Conservation (phyloP, 2,329 filamentous ascomycete species). For the Conoideocrella luteorostrata region DNA sequence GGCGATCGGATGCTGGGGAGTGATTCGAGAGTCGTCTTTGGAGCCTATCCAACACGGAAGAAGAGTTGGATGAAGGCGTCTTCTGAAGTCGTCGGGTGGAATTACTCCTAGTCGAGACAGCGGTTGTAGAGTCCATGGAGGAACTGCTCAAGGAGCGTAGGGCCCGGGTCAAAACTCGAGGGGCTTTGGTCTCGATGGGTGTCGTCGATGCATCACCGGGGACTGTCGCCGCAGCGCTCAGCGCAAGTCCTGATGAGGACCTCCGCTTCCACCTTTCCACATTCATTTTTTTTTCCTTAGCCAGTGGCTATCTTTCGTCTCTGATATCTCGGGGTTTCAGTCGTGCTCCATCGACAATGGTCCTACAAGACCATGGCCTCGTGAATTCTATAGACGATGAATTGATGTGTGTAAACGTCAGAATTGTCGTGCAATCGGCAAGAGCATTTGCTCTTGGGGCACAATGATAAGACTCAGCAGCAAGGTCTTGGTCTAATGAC, state of each 20-base stretch:
- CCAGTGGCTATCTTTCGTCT: no score
- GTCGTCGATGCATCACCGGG: constrained; percentile 14
- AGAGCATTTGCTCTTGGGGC: neutral
- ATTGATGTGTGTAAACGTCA: neutral
- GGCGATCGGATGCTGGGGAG: constrained; percentile 25
- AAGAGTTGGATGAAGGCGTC: constrained; percentile 29
- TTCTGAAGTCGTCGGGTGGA: constrained; percentile 31
- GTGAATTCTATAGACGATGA: neutral
- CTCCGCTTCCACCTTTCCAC: constrained; percentile 29
- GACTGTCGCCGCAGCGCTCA: constrained; percentile 15
- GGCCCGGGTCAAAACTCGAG: constrained; percentile 29
- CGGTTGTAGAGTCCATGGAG: constrained; percentile 33
- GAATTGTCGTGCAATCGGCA: neutral
- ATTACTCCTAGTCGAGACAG: constrained; percentile 22
- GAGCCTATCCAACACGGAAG: constrained; percentile 35
- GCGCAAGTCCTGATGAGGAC: constrained; percentile 23
- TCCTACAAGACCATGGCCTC: constrained; percentile 9
- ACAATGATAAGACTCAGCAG: neutral
- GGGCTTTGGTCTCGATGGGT: constrained; percentile 25
- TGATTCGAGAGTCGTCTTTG: constrained; percentile 34
- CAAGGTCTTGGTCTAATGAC: neutral
- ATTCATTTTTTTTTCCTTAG: constrained; percentile 19
- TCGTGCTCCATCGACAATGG: neutral
- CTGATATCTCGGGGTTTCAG: neutral
- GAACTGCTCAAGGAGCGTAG: constrained; percentile 34